Percentiles rank a stretch among this genome's conserved stretches.
These are phyloP conservation scores for Herpetospermum pedunculosum DNA, from an alignment of 306 rosid species.

Conservation along the genomic window DNA sequence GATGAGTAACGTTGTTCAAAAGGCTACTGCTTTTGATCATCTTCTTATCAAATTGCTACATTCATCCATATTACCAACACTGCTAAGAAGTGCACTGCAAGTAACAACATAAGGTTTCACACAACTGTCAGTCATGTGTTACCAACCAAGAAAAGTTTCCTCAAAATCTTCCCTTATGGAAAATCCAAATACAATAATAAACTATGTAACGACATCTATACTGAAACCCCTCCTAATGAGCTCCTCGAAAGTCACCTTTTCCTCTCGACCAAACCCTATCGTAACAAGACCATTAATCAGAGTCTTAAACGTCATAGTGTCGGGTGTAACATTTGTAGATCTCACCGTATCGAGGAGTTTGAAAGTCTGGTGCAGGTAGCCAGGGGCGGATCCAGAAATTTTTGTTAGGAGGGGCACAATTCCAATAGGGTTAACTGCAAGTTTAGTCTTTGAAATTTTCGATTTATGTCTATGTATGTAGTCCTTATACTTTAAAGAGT, in stretches of 20 bases:
- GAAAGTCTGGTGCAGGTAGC: no score
- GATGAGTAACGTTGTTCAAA: conserved; percentile 18
- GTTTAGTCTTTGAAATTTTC: no score
- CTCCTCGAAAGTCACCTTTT: conserved; percentile 18
- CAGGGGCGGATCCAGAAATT: no score
- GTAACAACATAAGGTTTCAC: conserved; percentile 31
- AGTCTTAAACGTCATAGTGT: conserved; percentile 26
- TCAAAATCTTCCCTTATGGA: conserved; percentile 21
- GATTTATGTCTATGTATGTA: no score
- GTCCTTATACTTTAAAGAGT: no score
- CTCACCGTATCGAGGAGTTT: no score
- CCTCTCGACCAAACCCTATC: conserved; percentile 20
- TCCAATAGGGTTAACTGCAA: no score
- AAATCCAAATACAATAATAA: conserved; percentile 15
- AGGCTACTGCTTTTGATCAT: conserved; percentile 16
- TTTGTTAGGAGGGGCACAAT: no score
- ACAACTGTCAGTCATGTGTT: conserved; percentile 16
- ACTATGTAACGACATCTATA: conserved; percentile 19
- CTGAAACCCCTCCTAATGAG: conserved; percentile 22
- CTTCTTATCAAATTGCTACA: conserved; percentile 19
- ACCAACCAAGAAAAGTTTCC: no score
- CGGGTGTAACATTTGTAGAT: no score
- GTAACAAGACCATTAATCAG: conserved; percentile 20
- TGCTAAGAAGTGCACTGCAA: conserved; percentile 24
- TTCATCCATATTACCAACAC: conserved; percentile 19